Base-by-base conservation (phyloP, 306 rosid species). In the Trifolium subterraneum region DNA sequence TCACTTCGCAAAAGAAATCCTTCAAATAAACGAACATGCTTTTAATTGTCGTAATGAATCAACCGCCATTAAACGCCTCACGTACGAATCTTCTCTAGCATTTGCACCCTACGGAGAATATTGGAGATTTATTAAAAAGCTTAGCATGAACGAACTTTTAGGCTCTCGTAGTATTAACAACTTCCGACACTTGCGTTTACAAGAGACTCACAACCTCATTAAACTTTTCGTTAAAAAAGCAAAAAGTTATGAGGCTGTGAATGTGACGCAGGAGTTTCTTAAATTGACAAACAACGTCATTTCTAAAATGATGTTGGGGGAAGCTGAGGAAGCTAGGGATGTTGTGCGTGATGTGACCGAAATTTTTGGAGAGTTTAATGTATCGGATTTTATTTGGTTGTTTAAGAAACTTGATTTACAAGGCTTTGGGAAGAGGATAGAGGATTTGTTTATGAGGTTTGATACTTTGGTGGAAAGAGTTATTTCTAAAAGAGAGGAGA, bases 231-330 rank as follows among this genome's bases (percentile, higher is more conserved):
- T 71, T 3, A 0, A 42, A 1, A 81, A 64, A 39, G 71, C 82
- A 3, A 15, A 35, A 59, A 25, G 44, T 2, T 19, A 60, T 8
- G 69, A 78, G n/a, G 16, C 52, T 0, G 79, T 83, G 0, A 78
- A 86, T 14, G 18, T 83, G 2, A 78, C 84, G 0, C 55, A 72
- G 13, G 83, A 81, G 56, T 10, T 86, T 14, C 65, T 83, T 0
- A 78, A 62, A 72, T 13, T 83, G 7, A 44, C 74, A 0, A 82
- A 81, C 74, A 81, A 75, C 1, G 22, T 86, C 0, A 78, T 81
- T 0, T 78, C 82, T 1, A 58, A 20, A 47, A 86, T 86, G 86
- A 71, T 86, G 64, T 11, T 83, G 18, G 84, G 90, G 9, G 75
- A 36, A 10, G 70, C 23, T 0, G 81, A 64, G 73, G 81, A 81